phyloP scores from a whole-genome alignment of 2,329 filamentous ascomycete genomes.

The Talaromyces sp. region DNA sequence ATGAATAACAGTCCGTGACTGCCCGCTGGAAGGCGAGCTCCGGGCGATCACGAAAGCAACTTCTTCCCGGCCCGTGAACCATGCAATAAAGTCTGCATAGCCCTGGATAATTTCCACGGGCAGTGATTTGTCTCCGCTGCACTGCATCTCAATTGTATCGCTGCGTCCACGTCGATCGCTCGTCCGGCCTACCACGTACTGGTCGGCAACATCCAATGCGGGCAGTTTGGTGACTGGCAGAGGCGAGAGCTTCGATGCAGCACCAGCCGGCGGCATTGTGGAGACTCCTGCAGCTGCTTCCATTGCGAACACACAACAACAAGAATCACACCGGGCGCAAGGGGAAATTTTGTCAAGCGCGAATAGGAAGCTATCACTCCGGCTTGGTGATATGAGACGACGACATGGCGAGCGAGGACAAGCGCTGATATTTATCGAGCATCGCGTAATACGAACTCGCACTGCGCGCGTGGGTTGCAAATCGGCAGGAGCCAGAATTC shows the following conservation, averaged over 20 bases:
- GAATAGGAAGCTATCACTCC: too few species aligned
- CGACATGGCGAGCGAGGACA: too few species aligned
- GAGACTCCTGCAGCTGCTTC: neutral
- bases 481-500: neutral
- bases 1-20: neutral
- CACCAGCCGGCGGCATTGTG: neutral
- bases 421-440: neutral
- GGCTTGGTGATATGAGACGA: too few species aligned
- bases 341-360: too few species aligned
- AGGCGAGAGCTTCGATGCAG: slow-evolving; percentile 34
- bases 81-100: slow-evolving; percentile 21
- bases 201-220: slow-evolving; percentile 21
- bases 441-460: neutral
- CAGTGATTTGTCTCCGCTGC: slow-evolving; percentile 9
- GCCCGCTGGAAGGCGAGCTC: neutral
- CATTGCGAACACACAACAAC: neutral
- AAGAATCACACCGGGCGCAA: neutral
- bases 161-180: slow-evolving; percentile 10
- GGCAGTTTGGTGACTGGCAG: slow-evolving; percentile 21
- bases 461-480: neutral
- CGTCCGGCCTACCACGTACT: slow-evolving; percentile 13
- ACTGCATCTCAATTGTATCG: slow-evolving; percentile 10
- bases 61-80: slow-evolving; percentile 22
- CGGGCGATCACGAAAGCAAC: slow-evolving; percentile 15
- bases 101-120: slow-evolving; percentile 14